phyloP scores from a whole-genome alignment of 805 yeast genomes.

The Saturnispora serradocipensis region DNA sequence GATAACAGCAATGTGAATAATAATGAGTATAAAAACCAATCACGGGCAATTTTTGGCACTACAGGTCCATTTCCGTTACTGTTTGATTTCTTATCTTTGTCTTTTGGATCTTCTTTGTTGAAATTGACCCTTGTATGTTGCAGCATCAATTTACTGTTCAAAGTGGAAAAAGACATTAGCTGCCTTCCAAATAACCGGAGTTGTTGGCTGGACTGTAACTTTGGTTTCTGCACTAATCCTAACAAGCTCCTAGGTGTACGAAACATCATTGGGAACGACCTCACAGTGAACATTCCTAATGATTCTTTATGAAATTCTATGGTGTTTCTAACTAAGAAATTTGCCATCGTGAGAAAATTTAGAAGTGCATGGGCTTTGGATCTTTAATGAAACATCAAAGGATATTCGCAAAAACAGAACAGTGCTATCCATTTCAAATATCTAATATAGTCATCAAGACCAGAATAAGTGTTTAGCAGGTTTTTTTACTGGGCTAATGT shows the following conservation, averaged over 20 bases:
- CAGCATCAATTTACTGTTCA: conserved; percentile 13
- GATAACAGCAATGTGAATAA: conserved; percentile 18
- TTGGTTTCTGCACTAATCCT: background rate
- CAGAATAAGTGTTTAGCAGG: too few species aligned
- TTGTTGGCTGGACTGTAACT: background rate
- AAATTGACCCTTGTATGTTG: conserved; percentile 8
- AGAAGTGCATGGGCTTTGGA: background rate
- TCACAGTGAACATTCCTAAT: background rate
- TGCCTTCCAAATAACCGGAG: background rate
- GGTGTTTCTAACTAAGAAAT: background rate
- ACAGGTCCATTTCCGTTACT: conserved; percentile 12
- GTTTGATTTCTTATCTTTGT: conserved; percentile 6
- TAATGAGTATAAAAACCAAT: conserved; percentile 23
- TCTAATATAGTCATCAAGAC: too few species aligned
- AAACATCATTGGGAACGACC: background rate
- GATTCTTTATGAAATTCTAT: background rate
- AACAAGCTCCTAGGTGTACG: background rate
- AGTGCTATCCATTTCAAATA: background rate
- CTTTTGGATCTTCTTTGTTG: conserved; percentile 4
- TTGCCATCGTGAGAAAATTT: background rate
- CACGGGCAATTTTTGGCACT: conserved; percentile 7
- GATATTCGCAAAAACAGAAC: background rate
- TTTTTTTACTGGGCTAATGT: too few species aligned
- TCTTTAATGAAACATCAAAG: background rate
- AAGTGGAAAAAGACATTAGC: conserved; percentile 11